phyloP scores from a whole-genome alignment of 352 stramenopile species.

The Phytophthora chlamydospora region DNA sequence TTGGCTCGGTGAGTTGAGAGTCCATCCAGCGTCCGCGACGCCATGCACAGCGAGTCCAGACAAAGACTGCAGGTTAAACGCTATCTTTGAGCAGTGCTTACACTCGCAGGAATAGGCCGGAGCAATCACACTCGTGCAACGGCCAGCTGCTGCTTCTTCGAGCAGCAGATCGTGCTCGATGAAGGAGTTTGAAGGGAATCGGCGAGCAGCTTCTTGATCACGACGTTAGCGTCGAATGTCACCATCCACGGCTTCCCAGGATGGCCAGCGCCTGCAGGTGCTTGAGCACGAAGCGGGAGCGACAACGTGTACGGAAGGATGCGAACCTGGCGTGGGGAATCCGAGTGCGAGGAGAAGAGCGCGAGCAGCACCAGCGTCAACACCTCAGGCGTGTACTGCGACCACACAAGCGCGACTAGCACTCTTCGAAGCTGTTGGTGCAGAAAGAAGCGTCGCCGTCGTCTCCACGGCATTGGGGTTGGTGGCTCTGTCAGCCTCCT shows the following conservation, averaged over 20 bases:
- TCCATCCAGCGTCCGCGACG: too few species aligned
- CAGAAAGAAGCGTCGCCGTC: slow-evolving; percentile 6
- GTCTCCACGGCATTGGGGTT: slow-evolving; percentile 14
- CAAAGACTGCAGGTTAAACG: too few species aligned
- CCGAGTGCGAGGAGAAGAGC: slow-evolving; percentile 1
- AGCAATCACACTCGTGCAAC: too few species aligned
- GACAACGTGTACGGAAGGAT: neutral
- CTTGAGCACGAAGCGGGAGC: too few species aligned
- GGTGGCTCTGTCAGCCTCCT: slow-evolving; percentile 10
- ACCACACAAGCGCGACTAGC: neutral
- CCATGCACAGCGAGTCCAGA: too few species aligned
- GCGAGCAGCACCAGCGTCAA: neutral
- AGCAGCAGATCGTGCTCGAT: too few species aligned
- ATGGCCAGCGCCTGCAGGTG: slow-evolving; percentile 3
- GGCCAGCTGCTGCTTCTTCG: too few species aligned
- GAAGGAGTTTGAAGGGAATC: neutral
- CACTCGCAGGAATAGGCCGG: too few species aligned
- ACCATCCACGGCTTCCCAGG: neutral
- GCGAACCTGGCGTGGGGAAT: neutral
- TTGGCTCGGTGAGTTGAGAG: too few species aligned
- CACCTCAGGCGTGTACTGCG: too few species aligned
- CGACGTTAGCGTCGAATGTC: slow-evolving; percentile 7
- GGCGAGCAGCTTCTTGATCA: neutral
- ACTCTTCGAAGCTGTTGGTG: too few species aligned
- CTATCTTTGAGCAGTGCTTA: too few species aligned